Evolutionary conservation across 495 filamentous ascomycete genomes (phyloP), one percentile per base, ranked within the genome.

Genomic region (Penicillium silybi): DNA sequence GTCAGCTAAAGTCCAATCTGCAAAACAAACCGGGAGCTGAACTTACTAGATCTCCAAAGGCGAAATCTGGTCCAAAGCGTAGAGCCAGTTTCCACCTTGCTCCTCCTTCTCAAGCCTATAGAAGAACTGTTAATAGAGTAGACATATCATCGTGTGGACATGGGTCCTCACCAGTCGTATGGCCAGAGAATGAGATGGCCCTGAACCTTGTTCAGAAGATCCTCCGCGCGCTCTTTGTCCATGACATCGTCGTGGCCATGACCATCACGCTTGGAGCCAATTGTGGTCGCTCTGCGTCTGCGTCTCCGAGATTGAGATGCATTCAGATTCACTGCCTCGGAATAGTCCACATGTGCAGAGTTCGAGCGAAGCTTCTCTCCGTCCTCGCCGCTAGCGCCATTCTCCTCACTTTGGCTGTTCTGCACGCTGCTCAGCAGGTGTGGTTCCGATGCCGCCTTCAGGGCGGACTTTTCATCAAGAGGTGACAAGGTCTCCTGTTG

Each of bases 11-110:
- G 5, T 44, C 13, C 15, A 4, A 6, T 19, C 10, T 10, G 6
- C 7, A 22, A 32, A 18, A 17, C 13, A 45, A 49, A 16, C 39
- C 25, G 17, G 15, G 41, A 17, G 20, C 11, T 11, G 19, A 27
- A 81, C 91, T 82, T 81, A 96, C 92, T 97, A 98, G 52, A 98
- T 98, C 72, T 96, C 89, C 72, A 97, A 75, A 44, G 93, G 93
- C 56, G 93, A 95, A 65, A 98, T 83, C 63, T 93, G 87, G 67
- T 98, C 93, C 41, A 97, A 85, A 68, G 89, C 89, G 68, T 97
- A 97, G 42, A 97, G 82, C 95, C 95, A 98, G 65, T 96, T 96
- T 35, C 90, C 90, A 55, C 87, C 89, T 58, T 85, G 81, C 73
- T 97, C 93, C 71, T 97, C 95, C 58, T 85, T 85, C 46, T 81